These are phyloP conservation scores for Brettanomyces custersianus DNA, from an alignment of 805 yeast species.

Conservation along the genomic window DNA sequence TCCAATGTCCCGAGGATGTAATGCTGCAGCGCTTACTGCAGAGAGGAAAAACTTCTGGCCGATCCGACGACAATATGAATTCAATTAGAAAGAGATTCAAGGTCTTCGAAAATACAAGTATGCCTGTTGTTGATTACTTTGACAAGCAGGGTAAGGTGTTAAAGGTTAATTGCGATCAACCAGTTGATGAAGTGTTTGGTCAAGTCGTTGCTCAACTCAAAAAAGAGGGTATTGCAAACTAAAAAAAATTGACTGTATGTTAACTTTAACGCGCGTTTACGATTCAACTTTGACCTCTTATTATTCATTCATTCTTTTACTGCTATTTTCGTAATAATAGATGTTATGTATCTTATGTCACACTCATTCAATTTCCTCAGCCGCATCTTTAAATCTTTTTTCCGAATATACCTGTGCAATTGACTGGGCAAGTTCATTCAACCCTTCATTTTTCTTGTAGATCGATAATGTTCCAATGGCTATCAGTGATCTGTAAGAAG, in stretches of 20 bases:
- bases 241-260: too few relatives aligned
- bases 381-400: constrained; percentile 14
- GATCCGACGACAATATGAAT: constrained; percentile 88
- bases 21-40: constrained; percentile 81
- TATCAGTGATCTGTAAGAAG: constrained; percentile 55
- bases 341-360: not conserved
- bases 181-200: constrained; percentile 69
- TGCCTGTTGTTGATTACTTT: constrained; percentile 88
- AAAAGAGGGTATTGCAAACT: constrained; percentile 24
- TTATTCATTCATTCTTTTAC: not conserved
- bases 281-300: not conserved
- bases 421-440: constrained; percentile 3
- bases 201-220: constrained; percentile 62
- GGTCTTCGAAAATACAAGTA: constrained; percentile 78
- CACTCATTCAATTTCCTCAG: constrained; percentile 13
- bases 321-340: not conserved
- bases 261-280: too few relatives aligned
- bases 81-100: constrained; percentile 83
- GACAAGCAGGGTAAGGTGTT: constrained; percentile 69
- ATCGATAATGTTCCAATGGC: constrained; percentile 53
- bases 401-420: constrained; percentile 6
- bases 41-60: constrained; percentile 92
- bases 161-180: constrained; percentile 66
- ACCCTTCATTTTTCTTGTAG: constrained; percentile 7
- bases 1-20: constrained; percentile 73